Conservation (phyloP, 2,329 filamentous ascomycete genomes). For the Diaporthe destruens region DNA sequence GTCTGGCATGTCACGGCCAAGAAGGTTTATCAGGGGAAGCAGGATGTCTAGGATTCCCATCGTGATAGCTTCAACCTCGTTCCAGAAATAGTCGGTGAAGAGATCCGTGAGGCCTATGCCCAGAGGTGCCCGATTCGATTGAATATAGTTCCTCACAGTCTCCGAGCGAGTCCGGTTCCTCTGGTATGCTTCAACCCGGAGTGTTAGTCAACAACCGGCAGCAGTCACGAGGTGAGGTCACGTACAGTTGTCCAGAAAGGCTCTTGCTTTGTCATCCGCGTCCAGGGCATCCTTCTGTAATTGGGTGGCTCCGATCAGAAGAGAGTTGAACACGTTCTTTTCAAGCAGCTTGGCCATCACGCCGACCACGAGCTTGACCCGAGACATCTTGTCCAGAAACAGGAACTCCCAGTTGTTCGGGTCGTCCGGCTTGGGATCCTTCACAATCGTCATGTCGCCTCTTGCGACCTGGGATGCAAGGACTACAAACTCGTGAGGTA, state of each 20-base stretch:
- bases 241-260: conserved; percentile 26
- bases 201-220: not conserved
- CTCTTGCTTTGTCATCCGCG: conserved; percentile 34
- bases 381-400: conserved; percentile 32
- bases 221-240: not conserved
- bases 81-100: conserved; percentile 54
- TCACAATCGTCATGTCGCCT: conserved; percentile 32
- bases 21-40: conserved; percentile 52
- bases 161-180: conserved; percentile 52
- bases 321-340: conserved; percentile 53
- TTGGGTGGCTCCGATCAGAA: conserved; percentile 55
- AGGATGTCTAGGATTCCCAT: conserved; percentile 47
- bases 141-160: conserved; percentile 34
- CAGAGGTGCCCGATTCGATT: conserved; percentile 43
- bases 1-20: conserved; percentile 44
- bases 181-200: conserved; percentile 49
- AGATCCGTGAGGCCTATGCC: conserved; percentile 38
- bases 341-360: conserved; percentile 55
- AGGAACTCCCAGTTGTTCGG: conserved; percentile 37
- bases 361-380: conserved; percentile 51
- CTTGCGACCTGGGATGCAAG: conserved; percentile 39
- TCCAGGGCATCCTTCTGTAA: conserved; percentile 47
- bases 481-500: conserved; percentile 37
- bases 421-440: not conserved
- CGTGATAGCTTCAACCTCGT: conserved; percentile 49